Evolutionary conservation across 495 filamentous ascomycete species (phyloP).

Genomic region (Cenococcum geophilum): DNA sequence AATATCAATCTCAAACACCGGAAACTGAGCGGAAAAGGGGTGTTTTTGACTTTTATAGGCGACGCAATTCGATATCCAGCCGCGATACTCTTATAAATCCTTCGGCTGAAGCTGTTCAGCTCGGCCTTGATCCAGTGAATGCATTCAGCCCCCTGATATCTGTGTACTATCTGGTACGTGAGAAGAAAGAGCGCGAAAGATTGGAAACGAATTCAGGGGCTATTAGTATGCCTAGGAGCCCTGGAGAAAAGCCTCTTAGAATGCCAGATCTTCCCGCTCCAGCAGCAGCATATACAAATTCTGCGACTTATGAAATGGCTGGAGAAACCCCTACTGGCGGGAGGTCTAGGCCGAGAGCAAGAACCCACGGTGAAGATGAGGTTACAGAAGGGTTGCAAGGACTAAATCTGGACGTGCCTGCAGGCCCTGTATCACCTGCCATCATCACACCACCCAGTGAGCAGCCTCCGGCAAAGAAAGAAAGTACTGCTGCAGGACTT

Average conservation of each 20-base stretch:
- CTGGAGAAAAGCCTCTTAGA: slow-evolving; percentile 56
- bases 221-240: slow-evolving; percentile 47
- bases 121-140: slow-evolving; percentile 84
- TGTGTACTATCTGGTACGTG: slow-evolving; percentile 90
- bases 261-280: slow-evolving; percentile 74
- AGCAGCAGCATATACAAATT: slow-evolving; percentile 87
- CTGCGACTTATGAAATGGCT: slow-evolving; percentile 68
- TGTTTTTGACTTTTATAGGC: slow-evolving; percentile 94
- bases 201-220: slow-evolving; percentile 57
- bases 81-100: slow-evolving; percentile 82
- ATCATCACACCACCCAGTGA: slow-evolving; percentile 51
- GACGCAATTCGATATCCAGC: slow-evolving; percentile 79
- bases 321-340: slow-evolving; percentile 75
- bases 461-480: slow-evolving; percentile 69
- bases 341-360: slow-evolving; percentile 72
- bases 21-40: slow-evolving; percentile 76
- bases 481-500: slow-evolving; percentile 80
- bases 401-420: slow-evolving; percentile 52
- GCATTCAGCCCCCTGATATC: slow-evolving; percentile 90
- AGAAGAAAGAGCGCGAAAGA: slow-evolving; percentile 83
- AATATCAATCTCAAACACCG: slow-evolving; percentile 54
- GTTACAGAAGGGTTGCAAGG: slow-evolving; percentile 69
- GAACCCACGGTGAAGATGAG: slow-evolving; percentile 96
- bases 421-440: slow-evolving; percentile 49
- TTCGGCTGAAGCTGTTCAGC: slow-evolving; percentile 73